Conservation (phyloP, 2,329 filamentous ascomycete species). For the Talaromyces sp. region DNA sequence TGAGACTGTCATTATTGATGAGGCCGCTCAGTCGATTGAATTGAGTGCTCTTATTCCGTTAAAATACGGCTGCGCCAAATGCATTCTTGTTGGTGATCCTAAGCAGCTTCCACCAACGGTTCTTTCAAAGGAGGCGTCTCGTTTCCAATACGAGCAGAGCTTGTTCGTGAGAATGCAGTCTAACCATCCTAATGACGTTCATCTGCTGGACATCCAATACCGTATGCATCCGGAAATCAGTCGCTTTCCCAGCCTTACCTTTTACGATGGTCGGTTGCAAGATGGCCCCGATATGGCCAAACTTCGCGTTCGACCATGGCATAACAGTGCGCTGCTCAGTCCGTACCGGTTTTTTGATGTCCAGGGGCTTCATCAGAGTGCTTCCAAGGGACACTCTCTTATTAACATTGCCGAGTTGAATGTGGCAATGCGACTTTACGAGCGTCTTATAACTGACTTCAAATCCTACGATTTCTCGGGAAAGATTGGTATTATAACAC, state of each 20-base stretch:
- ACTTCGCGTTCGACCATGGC: constrained; percentile 78
- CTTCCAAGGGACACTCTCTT: constrained; percentile 79
- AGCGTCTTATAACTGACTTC: constrained; percentile 71
- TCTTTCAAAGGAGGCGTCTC: constrained; percentile 84
- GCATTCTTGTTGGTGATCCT: constrained; percentile 93
- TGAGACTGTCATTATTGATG: constrained; percentile 96
- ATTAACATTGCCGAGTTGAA: constrained; percentile 84
- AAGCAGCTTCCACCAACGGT: constrained; percentile 96
- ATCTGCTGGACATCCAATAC: constrained; percentile 95
- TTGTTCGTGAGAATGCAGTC: constrained; percentile 97
- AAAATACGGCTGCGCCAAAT: constrained; percentile 96
- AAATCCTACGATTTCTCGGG: constrained; percentile 63
- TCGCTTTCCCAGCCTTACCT: constrained; percentile 79
- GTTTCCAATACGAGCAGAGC: constrained; percentile 95
- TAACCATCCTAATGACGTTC: constrained; percentile 80
- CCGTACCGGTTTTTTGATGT: constrained; percentile 98
- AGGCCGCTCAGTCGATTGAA: constrained; percentile 97
- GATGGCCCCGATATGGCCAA: constrained; percentile 79
- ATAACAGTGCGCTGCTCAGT: constrained; percentile 71
- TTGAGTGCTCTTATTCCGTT: constrained; percentile 92
- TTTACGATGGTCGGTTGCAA: constrained; percentile 82
- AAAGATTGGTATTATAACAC: constrained; percentile 95
- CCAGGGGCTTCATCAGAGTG: constrained; percentile 75
- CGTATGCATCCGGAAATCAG: constrained; percentile 99
- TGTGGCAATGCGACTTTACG: constrained; percentile 79